A percentile compares a stretch with the other conserved stretches of the same genome.
Conservation (phyloP, 371 early-diverging fungal species). For the Mucor velutinosus region DNA sequence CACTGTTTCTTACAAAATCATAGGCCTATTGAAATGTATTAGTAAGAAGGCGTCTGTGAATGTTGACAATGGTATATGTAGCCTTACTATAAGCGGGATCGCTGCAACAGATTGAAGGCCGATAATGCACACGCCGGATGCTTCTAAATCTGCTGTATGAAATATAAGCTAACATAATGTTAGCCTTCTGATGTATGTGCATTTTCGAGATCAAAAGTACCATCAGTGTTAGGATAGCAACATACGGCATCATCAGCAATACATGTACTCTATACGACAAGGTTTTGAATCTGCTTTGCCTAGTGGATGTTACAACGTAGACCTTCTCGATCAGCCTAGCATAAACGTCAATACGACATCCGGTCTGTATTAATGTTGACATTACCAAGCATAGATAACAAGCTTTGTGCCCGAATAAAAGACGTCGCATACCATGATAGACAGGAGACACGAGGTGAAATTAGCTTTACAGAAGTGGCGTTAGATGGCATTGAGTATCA, state of each 20-base stretch:
- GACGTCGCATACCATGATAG: constrained; percentile 25
- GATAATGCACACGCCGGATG: constrained; percentile 45
- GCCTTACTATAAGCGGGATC: constrained; percentile 45
- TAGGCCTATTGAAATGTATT: constrained; percentile 21
- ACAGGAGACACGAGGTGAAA: constrained; percentile 22
- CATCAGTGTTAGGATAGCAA: constrained; percentile 49
- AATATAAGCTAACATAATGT: constrained; percentile 30
- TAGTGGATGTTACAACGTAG: constrained; percentile 35
- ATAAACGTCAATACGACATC: not conserved
- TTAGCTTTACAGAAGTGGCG: constrained; percentile 1
- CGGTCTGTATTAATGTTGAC: not conserved
- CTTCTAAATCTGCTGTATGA: constrained; percentile 41
- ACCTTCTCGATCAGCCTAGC: constrained; percentile 34
- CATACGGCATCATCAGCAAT: constrained; percentile 35
- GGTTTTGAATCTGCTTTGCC: constrained; percentile 33
- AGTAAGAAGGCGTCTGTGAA: not conserved
- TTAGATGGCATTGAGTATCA: not conserved
- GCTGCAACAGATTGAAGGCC: constrained; percentile 52
- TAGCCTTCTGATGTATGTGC: not conserved
- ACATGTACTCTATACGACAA: constrained; percentile 41
- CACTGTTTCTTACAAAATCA: constrained; percentile 36
- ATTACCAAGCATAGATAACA: constrained; percentile 26
- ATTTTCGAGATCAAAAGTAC: constrained; percentile 12
- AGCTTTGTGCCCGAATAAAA: constrained; percentile 32
- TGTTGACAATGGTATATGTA: not conserved